A percentile compares a stretch with the other conserved stretches of the same genome.
phyloP scores from a whole-genome alignment of 495 filamentous ascomycete genomes.

The Beverwykella pulmonaria region DNA sequence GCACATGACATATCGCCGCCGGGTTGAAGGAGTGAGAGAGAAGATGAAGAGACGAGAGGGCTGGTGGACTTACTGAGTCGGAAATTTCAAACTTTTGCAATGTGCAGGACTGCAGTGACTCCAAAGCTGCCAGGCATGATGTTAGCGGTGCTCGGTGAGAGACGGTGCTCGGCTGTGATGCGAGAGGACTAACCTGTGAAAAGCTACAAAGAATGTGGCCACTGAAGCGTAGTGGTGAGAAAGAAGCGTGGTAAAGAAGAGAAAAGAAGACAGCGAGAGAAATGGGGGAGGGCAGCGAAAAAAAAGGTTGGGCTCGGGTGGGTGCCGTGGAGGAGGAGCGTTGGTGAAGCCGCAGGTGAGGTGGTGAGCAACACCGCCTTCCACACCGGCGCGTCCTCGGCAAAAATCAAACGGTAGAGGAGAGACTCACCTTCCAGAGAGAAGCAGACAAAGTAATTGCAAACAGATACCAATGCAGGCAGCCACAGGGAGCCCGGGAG shows the following conservation, averaged over 20 bases:
- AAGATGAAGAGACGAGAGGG: not conserved
- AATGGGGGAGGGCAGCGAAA: not conserved
- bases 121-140: constrained; percentile 31
- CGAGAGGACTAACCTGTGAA: constrained; percentile 28
- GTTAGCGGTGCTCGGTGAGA: constrained; percentile 1
- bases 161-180: not conserved
- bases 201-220: constrained; percentile 44
- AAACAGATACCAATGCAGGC: constrained; percentile 13
- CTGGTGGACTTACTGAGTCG: constrained; percentile 24
- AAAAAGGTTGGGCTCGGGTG: constrained; percentile 14
- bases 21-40: not conserved
- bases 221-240: constrained; percentile 35
- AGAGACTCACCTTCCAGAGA: constrained; percentile 6
- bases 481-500: not conserved
- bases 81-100: constrained; percentile 36
- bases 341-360: not conserved
- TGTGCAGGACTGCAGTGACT: constrained; percentile 34
- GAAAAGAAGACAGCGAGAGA: constrained; percentile 8
- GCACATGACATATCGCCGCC: not conserved
- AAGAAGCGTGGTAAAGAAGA: constrained; percentile 35
- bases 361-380: constrained; percentile 10
- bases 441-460: not conserved
- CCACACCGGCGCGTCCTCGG: not conserved
- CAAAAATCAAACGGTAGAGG: not conserved
- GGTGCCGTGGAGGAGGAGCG: constrained; percentile 11